These are phyloP conservation scores for Polyporus arcularius DNA, from an alignment of 768 basidiomycete genomes.

Conservation along the genomic window DNA sequence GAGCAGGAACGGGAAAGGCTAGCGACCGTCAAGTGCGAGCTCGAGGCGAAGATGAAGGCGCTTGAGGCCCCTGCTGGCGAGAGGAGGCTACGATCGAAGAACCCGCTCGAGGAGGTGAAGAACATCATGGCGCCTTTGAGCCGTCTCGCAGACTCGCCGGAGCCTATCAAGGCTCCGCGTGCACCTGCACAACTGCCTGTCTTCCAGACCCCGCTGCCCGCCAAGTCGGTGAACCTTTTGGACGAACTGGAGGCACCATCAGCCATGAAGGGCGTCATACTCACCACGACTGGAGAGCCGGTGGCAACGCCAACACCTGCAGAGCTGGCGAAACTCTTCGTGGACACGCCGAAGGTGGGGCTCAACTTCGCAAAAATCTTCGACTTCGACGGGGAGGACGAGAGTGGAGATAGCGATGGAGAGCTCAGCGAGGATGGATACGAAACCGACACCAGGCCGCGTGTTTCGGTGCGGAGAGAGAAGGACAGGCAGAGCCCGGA, in stretches of 20 bases:
- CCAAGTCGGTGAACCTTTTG: slow-evolving; percentile 16
- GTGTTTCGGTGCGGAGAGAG: not conserved
- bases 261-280: slow-evolving; percentile 63
- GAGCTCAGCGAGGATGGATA: slow-evolving; percentile 31
- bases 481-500: slow-evolving; percentile 33
- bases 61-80: slow-evolving; percentile 39
- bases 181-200: slow-evolving; percentile 28
- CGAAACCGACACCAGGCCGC: slow-evolving; percentile 27
- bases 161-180: slow-evolving; percentile 14
- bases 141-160: slow-evolving; percentile 34
- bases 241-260: slow-evolving; percentile 29
- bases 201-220: slow-evolving; percentile 56
- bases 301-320: slow-evolving; percentile 70
- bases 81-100: slow-evolving; percentile 39
- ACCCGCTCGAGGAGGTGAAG: slow-evolving; percentile 76
- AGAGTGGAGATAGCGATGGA: slow-evolving; percentile 30
- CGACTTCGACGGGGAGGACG: slow-evolving; percentile 50
- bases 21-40: slow-evolving; percentile 44
- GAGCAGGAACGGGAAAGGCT: slow-evolving; percentile 52
- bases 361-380: slow-evolving; percentile 81
- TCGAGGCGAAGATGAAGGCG: slow-evolving; percentile 52
- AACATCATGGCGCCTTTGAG: slow-evolving; percentile 59
- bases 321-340: slow-evolving; percentile 67
- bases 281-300: slow-evolving; percentile 76
- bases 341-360: slow-evolving; percentile 67